Percentiles rank a stretch among this genome's conserved stretches.
Conservation (phyloP, 2,329 filamentous ascomycete species). For the Aspergillus hortae region DNA sequence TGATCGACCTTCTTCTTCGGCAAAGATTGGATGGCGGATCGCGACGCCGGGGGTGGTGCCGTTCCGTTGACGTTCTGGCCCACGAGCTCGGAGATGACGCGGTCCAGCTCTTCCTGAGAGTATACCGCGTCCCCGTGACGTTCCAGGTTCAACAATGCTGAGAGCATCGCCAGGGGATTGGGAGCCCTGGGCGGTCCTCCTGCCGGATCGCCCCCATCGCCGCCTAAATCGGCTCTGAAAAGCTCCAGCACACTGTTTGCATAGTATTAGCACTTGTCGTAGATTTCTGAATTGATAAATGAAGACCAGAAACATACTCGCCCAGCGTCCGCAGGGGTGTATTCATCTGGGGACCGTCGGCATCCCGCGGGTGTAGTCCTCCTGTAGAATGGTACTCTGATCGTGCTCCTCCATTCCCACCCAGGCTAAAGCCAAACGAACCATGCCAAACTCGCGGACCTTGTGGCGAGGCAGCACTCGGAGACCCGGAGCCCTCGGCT, state of each 20-base stretch:
- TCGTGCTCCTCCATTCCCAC: conserved; percentile 6
- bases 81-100: conserved; percentile 83
- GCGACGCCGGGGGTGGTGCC: conserved; percentile 76
- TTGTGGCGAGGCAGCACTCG: neutral
- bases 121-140: conserved; percentile 77
- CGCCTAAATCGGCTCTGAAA: conserved; percentile 22
- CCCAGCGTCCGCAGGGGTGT: conserved; percentile 47
- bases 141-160: conserved; percentile 35
- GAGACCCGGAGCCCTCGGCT: neutral
- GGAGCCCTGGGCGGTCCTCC: conserved; percentile 20
- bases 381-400: conserved; percentile 8
- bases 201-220: conserved; percentile 11
- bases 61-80: conserved; percentile 71
- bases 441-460: neutral
- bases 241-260: conserved; percentile 24
- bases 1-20: conserved; percentile 67
- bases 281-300: neutral
- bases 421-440: conserved; percentile 7
- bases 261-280: neutral
- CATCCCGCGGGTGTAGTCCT: conserved; percentile 50
- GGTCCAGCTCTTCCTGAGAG: conserved; percentile 84
- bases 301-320: conserved; percentile 37
- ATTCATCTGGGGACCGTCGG: conserved; percentile 47
- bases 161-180: conserved; percentile 47
- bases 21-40: conserved; percentile 68